Conservation (phyloP, 1,139 yeast genomes). For the Saccharomycopsis hybrid region DNA sequence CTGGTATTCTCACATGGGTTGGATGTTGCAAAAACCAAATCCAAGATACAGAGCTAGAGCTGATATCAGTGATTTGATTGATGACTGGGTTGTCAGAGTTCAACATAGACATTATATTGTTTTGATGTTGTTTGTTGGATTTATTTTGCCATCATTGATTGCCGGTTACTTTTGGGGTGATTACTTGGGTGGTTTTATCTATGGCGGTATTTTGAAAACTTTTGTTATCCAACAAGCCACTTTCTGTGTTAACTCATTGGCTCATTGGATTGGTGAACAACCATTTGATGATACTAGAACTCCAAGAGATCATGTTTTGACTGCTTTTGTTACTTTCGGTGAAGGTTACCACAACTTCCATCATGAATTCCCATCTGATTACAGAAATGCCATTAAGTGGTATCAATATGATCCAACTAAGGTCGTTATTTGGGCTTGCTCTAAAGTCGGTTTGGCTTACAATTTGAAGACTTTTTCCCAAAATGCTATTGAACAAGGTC, state of each 20-base stretch:
- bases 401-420: constrained; percentile 98
- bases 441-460: constrained; percentile 80
- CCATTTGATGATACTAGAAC: constrained; percentile 98
- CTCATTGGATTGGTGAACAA: constrained; percentile 97
- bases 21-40: constrained; percentile 93
- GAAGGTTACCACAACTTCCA: constrained; percentile 99
- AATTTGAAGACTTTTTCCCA: constrained; percentile 90
- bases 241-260: constrained; percentile 95
- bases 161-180: constrained; percentile 86
- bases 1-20: constrained; percentile 94
- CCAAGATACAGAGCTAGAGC: constrained; percentile 96
- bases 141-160: constrained; percentile 64
- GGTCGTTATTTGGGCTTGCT: constrained; percentile 60
- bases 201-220: constrained; percentile 82
- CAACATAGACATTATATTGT: constrained; percentile 88
- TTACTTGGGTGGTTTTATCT: constrained; percentile 86
- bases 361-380: constrained; percentile 98
- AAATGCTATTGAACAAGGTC: constrained; percentile 94
- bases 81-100: constrained; percentile 84
- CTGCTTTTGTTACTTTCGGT: constrained; percentile 94
- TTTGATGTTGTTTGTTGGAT: constrained; percentile 61
- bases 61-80: constrained; percentile 84
- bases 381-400: constrained; percentile 97
- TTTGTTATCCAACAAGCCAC: constrained; percentile 93
- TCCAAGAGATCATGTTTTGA: constrained; percentile 90